Evolutionary conservation across 1,284 basidiomycete species (phyloP), one percentile per base, ranked within the genome.

Genomic region (Rhodofomes roseus): DNA sequence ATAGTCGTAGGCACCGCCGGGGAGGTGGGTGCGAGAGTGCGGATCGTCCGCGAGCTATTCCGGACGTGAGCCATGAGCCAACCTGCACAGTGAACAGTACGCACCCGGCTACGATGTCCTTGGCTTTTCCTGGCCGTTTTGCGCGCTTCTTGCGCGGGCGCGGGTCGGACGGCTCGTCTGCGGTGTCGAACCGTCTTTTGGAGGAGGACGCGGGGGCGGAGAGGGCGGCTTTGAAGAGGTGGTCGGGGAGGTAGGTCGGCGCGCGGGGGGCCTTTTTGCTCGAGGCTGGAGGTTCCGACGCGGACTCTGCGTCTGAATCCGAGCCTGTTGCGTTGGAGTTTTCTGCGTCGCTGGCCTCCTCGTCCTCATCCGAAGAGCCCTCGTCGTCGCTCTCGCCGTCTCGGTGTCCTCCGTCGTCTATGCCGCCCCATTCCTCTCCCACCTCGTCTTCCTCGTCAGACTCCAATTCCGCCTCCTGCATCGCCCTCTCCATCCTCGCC

Each of bases 151-250:
- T 59, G 55, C 29, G 66, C 56, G 39, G 55, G 52, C 44, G 52
- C 16, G n/a, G 14, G 52, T 43, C 62, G 58, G 51, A 54, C 12
- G 52, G 41, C 57, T 40, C 23, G 34, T 55, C 18, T 58, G 58
- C 57, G 37, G 59, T 52, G 46, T 64, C 46, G 60, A 62, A 50
- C 54, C 56, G 46, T 3, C 46, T 23, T 29, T 48, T 48, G 39
- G 58, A 68, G 53, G 60, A 57, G 57, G 62, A 7, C 22, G 57
- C 29, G 2, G 57, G 23, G 22, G 65, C 60, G 1, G 68, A 65
- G n/a, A 74, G 63, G 2, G 72, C 74, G 29, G 71, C 62, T 25
- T 66, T 61, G 62, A 76, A 76, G n/a, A 75, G 57, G 56, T 76
- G 72, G 40, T 75, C 74, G 0, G 74, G 74, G 27, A 76, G 73